A percentile compares a stretch with the other conserved stretches of the same genome.
Evolutionary conservation across 345 rosid species (phyloP).

Genomic region (Hypericum androsaemum): DNA sequence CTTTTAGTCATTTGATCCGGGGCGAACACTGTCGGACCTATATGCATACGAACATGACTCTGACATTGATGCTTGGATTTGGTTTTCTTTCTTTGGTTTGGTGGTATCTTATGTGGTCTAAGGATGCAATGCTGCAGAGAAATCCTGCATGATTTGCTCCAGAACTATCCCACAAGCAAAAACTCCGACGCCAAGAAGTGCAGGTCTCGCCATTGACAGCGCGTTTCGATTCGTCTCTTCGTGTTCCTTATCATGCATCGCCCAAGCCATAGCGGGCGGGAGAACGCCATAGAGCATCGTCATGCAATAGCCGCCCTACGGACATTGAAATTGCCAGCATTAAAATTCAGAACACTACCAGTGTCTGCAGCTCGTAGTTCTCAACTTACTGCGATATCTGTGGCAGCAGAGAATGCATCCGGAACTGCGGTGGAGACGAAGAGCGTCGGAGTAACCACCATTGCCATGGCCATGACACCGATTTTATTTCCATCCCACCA

Average conservation of each 20-base stretch:
- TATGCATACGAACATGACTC: no score
- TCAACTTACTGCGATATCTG: constrained; percentile 49
- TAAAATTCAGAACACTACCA: neutral
- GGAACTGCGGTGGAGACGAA: constrained; percentile 45
- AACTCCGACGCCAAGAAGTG: constrained; percentile 34
- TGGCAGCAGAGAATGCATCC: constrained; percentile 56
- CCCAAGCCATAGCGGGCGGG: constrained; percentile 70
- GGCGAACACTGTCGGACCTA: no score
- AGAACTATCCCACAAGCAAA: constrained; percentile 38
- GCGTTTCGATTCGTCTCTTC: constrained; percentile 9
- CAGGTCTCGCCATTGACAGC: constrained; percentile 25
- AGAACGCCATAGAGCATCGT: constrained; percentile 54
- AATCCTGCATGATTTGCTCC: constrained; percentile 36
- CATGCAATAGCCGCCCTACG: constrained; percentile 66
- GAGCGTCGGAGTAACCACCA: constrained; percentile 38
- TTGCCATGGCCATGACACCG: constrained; percentile 33
- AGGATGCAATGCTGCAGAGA: constrained; percentile 9
- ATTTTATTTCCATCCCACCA: constrained; percentile 39
- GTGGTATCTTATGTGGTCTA: neutral
- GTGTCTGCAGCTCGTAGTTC: neutral
- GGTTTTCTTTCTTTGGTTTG: neutral
- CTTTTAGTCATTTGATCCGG: no score
- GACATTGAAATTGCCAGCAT: neutral
- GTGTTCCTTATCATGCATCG: constrained; percentile 19
- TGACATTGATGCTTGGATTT: neutral